Evolutionary conservation across 2,329 filamentous ascomycete genomes (phyloP).

Genomic region (Raffaelea albimanens): DNA sequence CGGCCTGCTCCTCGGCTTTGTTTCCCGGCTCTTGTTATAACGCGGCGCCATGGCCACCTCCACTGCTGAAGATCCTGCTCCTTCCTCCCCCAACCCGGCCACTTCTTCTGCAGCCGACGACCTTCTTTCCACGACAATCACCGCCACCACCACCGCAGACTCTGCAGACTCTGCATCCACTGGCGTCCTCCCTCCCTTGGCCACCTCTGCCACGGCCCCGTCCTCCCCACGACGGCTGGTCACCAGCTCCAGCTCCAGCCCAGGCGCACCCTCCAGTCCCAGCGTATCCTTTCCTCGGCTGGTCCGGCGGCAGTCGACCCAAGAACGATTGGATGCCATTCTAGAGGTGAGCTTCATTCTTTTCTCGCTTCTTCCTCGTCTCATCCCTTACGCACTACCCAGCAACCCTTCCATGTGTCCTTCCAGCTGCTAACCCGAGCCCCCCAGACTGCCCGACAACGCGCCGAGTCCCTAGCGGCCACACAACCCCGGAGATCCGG

Average conservation of each 20-base stretch:
- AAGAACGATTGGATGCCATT: conserved; percentile 22
- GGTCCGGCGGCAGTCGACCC: conserved; percentile 17
- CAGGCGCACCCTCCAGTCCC: too few species aligned
- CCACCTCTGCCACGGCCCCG: not conserved
- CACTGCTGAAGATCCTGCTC: not conserved
- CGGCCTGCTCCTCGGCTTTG: too few species aligned
- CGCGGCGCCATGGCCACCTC: too few species aligned
- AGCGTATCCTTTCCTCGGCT: conserved; percentile 6
- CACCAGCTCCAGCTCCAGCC: not conserved
- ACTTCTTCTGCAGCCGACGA: not conserved
- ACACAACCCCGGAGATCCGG: conserved; percentile 3
- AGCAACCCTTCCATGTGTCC: not conserved
- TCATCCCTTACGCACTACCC: not conserved
- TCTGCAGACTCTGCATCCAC: too few species aligned
- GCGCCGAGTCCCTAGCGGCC: conserved; percentile 16
- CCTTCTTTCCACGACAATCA: not conserved
- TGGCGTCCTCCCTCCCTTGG: not conserved
- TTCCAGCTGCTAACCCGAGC: not conserved
- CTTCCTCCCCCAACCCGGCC: not conserved
- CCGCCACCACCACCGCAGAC: not conserved
- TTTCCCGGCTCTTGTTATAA: too few species aligned
- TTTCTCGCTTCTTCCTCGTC: not conserved
- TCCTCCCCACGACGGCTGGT: not conserved
- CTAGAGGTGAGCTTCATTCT: conserved; percentile 19
- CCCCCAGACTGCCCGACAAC: conserved; percentile 17